A percentile compares a stretch with the other conserved stretches of the same genome.
Evolutionary conservation across 129 eudicot species (phyloP).

Genomic region (Artemisia annua): DNA sequence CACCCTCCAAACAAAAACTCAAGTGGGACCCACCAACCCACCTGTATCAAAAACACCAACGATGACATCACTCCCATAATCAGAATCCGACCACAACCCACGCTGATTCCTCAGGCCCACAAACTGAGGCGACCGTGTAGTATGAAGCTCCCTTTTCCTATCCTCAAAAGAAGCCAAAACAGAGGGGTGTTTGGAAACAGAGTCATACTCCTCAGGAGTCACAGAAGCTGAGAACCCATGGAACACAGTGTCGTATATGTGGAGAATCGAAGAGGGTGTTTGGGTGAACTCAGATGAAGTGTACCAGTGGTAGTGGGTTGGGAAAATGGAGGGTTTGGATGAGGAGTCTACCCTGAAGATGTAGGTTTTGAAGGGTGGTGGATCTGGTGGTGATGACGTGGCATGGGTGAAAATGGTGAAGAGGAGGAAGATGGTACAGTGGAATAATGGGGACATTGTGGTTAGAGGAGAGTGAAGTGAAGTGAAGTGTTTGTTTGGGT

Average conservation of each 20-base stretch:
- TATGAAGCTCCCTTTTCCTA: slow-evolving; percentile 67
- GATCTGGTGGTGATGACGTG: slow-evolving; percentile 28
- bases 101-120: slow-evolving; percentile 71
- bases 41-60: slow-evolving; percentile 75
- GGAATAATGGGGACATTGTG: slow-evolving; percentile 26
- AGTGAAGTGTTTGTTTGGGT: slow-evolving; percentile 27
- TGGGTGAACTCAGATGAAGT: slow-evolving; percentile 57
- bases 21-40: no score
- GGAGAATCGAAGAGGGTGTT: slow-evolving; percentile 49
- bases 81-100: slow-evolving; percentile 87
- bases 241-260: slow-evolving; percentile 77
- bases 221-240: slow-evolving; percentile 80
- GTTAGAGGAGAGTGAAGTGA: neutral
- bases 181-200: slow-evolving; percentile 48
- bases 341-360: slow-evolving; percentile 54
- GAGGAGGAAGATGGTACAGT: slow-evolving; percentile 30
- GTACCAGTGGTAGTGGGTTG: slow-evolving; percentile 91
- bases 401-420: slow-evolving; percentile 27
- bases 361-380: slow-evolving; percentile 55
- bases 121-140: slow-evolving; percentile 83
- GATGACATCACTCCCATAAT: slow-evolving; percentile 80
- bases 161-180: slow-evolving; percentile 63
- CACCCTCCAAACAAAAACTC: no score
- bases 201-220: slow-evolving; percentile 43
- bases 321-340: slow-evolving; percentile 77